Percentiles rank a stretch among this genome's conserved stretches.
Conservation (phyloP, 805 yeast species). For the Ogataea polymorpha region DNA sequence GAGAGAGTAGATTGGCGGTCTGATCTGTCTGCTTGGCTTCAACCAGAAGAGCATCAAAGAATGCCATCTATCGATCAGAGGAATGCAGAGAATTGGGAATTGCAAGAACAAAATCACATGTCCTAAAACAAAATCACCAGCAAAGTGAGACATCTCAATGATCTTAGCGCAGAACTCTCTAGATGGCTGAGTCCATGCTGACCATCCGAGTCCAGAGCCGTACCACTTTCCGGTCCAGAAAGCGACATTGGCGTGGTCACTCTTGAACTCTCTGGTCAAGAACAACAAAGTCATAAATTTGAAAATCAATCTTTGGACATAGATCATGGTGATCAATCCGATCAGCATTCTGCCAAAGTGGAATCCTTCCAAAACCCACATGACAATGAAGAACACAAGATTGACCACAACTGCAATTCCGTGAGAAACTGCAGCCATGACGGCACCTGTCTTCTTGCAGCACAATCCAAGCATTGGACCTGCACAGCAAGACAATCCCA, state of each 20-base stretch:
- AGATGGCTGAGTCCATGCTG: conserved; percentile 92
- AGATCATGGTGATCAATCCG: conserved; percentile 80
- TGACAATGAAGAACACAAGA: conserved; percentile 82
- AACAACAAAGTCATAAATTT: conserved; percentile 73
- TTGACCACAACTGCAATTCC: conserved; percentile 90
- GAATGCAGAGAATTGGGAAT: conserved; percentile 81
- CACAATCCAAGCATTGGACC: conserved; percentile 95
- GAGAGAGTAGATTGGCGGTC: conserved; percentile 96
- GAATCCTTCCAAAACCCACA: conserved; percentile 98
- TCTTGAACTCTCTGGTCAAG: conserved; percentile 94
- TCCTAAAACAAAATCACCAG: conserved; percentile 94
- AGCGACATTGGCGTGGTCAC: conserved; percentile 92
- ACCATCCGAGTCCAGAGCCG: conserved; percentile 87
- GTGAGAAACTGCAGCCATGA: conserved; percentile 93
- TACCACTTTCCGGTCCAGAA: conserved; percentile 99
- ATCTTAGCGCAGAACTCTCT: conserved; percentile 95
- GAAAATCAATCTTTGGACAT: conserved; percentile 84
- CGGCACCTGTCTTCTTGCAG: conserved; percentile 96
- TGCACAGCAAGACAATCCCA: conserved; percentile 90
- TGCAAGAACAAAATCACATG: conserved; percentile 85
- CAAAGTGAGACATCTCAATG: conserved; percentile 91
- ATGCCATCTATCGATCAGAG: conserved; percentile 94
- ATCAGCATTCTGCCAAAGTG: conserved; percentile 79
- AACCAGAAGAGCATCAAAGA: conserved; percentile 98
- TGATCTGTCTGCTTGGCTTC: conserved; percentile 92